phyloP scores from a whole-genome alignment of 202 grass and related monocot species.

The Panicum hallii region DNA sequence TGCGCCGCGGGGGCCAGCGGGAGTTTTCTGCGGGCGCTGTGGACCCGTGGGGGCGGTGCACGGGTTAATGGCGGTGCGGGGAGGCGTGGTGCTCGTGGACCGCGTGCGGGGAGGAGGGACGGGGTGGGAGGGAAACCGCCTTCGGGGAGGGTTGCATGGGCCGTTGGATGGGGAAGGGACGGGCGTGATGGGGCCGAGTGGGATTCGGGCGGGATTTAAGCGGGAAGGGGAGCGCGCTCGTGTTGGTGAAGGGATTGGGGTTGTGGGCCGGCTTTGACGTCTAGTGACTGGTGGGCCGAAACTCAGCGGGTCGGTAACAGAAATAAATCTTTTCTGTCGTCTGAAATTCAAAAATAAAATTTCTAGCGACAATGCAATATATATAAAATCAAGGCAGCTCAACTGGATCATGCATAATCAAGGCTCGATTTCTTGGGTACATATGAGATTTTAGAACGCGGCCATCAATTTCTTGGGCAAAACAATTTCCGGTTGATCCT shows the following conservation, averaged over 20 bases:
- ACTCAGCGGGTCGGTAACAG: not conserved
- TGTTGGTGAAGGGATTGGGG: not conserved
- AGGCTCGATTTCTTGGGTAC: too few relatives aligned
- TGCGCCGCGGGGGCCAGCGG: slow-evolving; percentile 25
- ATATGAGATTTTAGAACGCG: too few relatives aligned
- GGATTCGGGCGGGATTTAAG: not conserved
- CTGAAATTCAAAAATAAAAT: too few relatives aligned
- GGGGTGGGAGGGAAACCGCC: not conserved
- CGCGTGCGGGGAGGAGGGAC: not conserved
- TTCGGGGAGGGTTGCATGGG: not conserved
- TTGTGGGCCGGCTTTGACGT: not conserved
- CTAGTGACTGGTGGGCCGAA: not conserved
- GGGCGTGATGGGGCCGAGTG: not conserved
- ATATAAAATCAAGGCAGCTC: too few relatives aligned
- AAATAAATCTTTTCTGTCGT: not conserved
- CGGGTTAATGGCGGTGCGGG: not conserved
- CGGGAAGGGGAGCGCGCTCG: not conserved
- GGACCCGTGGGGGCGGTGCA: slow-evolving; percentile 14
- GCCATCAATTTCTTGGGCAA: too few relatives aligned
- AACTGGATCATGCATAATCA: too few relatives aligned
- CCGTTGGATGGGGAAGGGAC: slow-evolving; percentile 20
- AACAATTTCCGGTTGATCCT: too few relatives aligned
- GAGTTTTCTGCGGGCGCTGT: not conserved
- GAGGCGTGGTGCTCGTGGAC: slow-evolving; percentile 1
- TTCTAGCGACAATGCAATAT: too few relatives aligned